These are phyloP conservation scores for Boletus reticuloceps DNA, from an alignment of 768 basidiomycete species.

Conservation along the genomic window DNA sequence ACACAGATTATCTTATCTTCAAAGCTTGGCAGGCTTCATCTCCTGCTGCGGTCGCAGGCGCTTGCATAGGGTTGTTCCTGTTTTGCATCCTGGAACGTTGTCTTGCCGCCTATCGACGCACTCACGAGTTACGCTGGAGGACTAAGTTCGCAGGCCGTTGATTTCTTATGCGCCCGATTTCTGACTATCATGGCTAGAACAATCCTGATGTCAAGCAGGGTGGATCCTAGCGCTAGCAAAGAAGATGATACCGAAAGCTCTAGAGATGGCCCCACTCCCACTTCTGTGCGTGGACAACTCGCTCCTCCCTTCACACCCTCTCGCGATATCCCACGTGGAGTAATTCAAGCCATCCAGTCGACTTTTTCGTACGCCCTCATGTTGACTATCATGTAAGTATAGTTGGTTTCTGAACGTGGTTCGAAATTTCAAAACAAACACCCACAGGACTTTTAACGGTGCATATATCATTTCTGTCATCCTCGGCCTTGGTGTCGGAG, in stretches of 20 bases:
- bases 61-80: slow-evolving; percentile 67
- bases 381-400: slow-evolving; percentile 73
- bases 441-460: slow-evolving; percentile 76
- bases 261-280: neutral
- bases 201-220: neutral
- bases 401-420: neutral
- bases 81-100: slow-evolving; percentile 72
- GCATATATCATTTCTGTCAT: slow-evolving; percentile 74
- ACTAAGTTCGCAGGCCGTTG: slow-evolving; percentile 41
- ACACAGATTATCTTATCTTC: slow-evolving; percentile 67
- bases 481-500: slow-evolving; percentile 70
- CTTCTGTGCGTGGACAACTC: slow-evolving; percentile 25
- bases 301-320: slow-evolving; percentile 59
- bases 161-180: neutral
- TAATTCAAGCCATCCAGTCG: slow-evolving; percentile 60
- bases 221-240: neutral
- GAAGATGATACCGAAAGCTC: slow-evolving; percentile 1
- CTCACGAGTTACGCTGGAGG: slow-evolving; percentile 57
- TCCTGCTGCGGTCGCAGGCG: slow-evolving; percentile 67
- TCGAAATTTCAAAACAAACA: slow-evolving; percentile 3
- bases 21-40: slow-evolving; percentile 65
- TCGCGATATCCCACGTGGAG: slow-evolving; percentile 71
- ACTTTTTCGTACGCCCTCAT: slow-evolving; percentile 69
- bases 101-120: slow-evolving; percentile 53
- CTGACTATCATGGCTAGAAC: slow-evolving; percentile 12